Evolutionary conservation across 2,329 filamentous ascomycete genomes (phyloP), one percentile per base, ranked within the genome.

Genomic region (Nothophaeocryptopus gaeumannii): DNA sequence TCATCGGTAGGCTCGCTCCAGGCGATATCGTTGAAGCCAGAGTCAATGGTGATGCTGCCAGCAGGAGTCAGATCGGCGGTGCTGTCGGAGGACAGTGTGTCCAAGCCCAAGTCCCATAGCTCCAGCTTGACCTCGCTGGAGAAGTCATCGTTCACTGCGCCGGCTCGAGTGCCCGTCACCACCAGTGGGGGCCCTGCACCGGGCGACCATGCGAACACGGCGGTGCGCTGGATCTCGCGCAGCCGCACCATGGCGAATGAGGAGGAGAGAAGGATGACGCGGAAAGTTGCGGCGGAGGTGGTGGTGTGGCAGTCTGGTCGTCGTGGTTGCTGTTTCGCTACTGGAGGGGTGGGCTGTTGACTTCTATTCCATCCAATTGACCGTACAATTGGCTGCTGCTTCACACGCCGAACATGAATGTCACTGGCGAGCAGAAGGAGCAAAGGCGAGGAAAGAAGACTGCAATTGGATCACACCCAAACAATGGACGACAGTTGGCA

Each of bases 81-180:
- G 46, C 89, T 78, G 47, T 84, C 84, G 65, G 88, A 84, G 54
- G 86, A 79, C 55, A 82, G 74, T 70, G 84, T 83, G 70, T 95
- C 89, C 59, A 97, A 78, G 66, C 83, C 85, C 60, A 99, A 78
- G 72, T 97, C 89, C 93, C 93, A 99, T 54, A 99, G 79, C 76
- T 99, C 93, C 50, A 99, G 77, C 74, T 92, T 92, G 58, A 90
- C 96, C 70, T 97, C 91, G 71, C 93, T 93, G 26, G 93, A 97
- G 74, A 99, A 99, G 72, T 97, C 91, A 63, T 89, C 91, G 72
- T 95, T 90, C 36, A 99, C 90, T 63, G 93, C 93, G 57, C 93
- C 93, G 54, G 93, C 91, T 62, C 91, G 85, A 39, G 93, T 99
- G 63, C 93, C 93, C 26, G 93, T 99, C 53, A 89, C 92, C 58